Base-by-base conservation (phyloP, 1,139 yeast genomes). In the Kazachstania sp. region DNA sequence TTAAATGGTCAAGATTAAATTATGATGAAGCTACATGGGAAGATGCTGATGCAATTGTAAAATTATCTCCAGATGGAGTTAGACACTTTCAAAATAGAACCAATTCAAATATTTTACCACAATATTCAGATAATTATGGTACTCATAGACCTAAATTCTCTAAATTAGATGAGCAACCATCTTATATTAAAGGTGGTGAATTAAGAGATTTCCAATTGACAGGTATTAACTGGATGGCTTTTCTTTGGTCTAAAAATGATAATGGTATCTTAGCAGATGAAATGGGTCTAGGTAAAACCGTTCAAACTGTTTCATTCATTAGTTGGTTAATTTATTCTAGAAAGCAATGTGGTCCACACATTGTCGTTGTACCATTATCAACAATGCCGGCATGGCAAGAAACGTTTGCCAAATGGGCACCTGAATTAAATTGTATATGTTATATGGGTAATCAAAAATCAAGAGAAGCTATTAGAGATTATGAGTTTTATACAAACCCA, bases 311-410 rank as follows among this genome's bases (percentile, higher is more conserved):
- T 13, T 78, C 96, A 2, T 94, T 94, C 61, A 72, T 94, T 53
- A 85, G 95, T 43, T 92, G 97, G 97, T 75, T 94, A 45, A 81
- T 92, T 30, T 92, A 84, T 65, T 94, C 97, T 6, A 78, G 98
- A 64, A 78, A 95, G 65, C 97, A 90, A 63, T 86, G 90, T 66
- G 98, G 98, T 8, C 98, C 99, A 1, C 97, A 92, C 67, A 67
- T 90, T 43, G 90, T 90, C 28, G 98, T 94, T 36, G 99, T 94
- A 11, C 99, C 99, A 0, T 72, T 94, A 53, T 86, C 96, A 1
- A 94, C 99, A 0, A 81, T 94, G 48, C 97, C 97, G 1, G 95
- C 98, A 0, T 94, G 99, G 99, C 97, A 92, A 69, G 98, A 94
- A 62, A 94, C 98, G 2, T 85, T 94, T 66, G 98, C 92, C 60